These are phyloP conservation scores for Fusarium hainanense DNA, from an alignment of 2,329 filamentous ascomycete genomes.

Conservation along the genomic window DNA sequence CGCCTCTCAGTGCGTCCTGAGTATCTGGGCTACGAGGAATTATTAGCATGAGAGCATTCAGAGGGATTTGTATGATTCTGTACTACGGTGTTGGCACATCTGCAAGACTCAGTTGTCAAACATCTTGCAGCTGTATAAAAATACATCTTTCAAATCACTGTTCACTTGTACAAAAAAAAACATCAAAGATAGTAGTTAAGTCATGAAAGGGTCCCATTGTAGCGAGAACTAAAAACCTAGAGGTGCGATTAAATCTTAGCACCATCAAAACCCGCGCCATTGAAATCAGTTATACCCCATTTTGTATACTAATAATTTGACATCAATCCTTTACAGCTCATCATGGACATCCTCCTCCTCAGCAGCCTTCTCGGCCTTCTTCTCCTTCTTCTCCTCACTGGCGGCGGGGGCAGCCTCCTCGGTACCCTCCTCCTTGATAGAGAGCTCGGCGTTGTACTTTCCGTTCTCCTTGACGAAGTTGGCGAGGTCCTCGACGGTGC, in stretches of 20 bases:
- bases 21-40: slow-evolving; percentile 6
- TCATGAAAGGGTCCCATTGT: slow-evolving; percentile 44
- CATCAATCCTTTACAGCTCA: slow-evolving; percentile 73
- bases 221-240: slow-evolving; percentile 45
- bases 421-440: slow-evolving; percentile 64
- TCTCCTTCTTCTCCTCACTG: slow-evolving; percentile 62
- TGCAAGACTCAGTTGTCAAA: slow-evolving; percentile 18
- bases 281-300: slow-evolving; percentile 50
- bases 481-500: slow-evolving; percentile 90
- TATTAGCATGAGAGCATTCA: slow-evolving; percentile 7
- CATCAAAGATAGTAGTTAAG: slow-evolving; percentile 28
- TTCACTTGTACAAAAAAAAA: not conserved
- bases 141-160: not conserved
- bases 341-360: slow-evolving; percentile 68
- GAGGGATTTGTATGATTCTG: slow-evolving; percentile 27
- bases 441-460: slow-evolving; percentile 82
- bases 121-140: not conserved
- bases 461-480: slow-evolving; percentile 96
- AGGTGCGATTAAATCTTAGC: slow-evolving; percentile 40
- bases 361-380: slow-evolving; percentile 56
- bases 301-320: slow-evolving; percentile 45
- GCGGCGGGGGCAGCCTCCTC: slow-evolving; percentile 67
- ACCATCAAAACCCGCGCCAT: slow-evolving; percentile 50
- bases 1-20: slow-evolving; percentile 8
- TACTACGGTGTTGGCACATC: slow-evolving; percentile 21